A percentile compares a stretch with the other conserved stretches of the same genome.
Conservation (phyloP, 2,329 filamentous ascomycete genomes). For the Diaporthe vexans region DNA sequence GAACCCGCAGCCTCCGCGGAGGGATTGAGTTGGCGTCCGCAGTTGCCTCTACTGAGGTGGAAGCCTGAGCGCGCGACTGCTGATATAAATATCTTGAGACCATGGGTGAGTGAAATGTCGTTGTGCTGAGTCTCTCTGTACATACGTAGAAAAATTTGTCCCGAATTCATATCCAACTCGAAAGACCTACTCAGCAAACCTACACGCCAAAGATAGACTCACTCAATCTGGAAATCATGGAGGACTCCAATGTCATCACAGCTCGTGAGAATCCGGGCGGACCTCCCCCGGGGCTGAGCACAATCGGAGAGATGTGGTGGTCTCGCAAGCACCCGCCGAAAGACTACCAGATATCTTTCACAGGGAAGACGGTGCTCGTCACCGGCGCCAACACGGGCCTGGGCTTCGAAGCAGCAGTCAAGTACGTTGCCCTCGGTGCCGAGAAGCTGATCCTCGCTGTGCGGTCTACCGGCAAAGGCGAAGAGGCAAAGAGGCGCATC, state of each 20-base stretch:
- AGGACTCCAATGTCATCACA: neutral
- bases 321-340: slow-evolving; percentile 15
- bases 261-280: slow-evolving; percentile 20
- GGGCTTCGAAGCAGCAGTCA: slow-evolving; percentile 32
- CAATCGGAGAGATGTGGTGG: neutral
- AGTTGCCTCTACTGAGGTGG: neutral
- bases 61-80: neutral
- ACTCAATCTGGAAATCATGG: neutral
- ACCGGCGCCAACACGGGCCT: slow-evolving; percentile 35
- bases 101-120: too few species aligned
- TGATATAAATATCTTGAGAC: neutral
- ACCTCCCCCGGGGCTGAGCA: slow-evolving; percentile 20
- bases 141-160: accelerated
- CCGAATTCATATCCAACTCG: neutral
- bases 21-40: neutral
- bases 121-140: neutral
- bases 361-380: slow-evolving; percentile 25
- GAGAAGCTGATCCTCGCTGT: slow-evolving; percentile 30
- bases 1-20: slow-evolving; percentile 4
- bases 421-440: slow-evolving; percentile 32
- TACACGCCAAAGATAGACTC: neutral
- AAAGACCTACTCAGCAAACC: neutral
- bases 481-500: slow-evolving; percentile 22
- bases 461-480: slow-evolving; percentile 20
- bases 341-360: slow-evolving; percentile 28